Base-by-base conservation (phyloP, 306 rosid genomes). In the Vachellia collinsii region DNA sequence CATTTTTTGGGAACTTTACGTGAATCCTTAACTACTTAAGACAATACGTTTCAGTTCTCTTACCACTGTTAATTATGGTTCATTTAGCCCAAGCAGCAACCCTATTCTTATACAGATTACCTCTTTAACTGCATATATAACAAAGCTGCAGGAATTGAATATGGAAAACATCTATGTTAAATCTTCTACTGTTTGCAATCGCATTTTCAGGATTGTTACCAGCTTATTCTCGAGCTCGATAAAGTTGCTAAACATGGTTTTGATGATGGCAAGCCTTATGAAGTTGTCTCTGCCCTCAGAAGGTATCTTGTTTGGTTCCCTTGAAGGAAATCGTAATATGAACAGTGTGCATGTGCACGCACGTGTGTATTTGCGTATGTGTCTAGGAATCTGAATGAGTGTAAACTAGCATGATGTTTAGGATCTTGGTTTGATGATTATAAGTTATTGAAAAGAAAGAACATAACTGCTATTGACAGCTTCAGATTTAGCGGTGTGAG, bases 211-310 rank as follows among this genome's bases (percentile, higher is more conserved):
- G 87, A 86, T 63, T 77, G 87, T 77, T 86, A 80, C 81, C 89
- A 80, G 64, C 53, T 86, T n/a, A 86, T 83, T 67, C 83, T 86
- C 46, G 89, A 86, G 82, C 89, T 86, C 59, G 89, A 86, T 71
- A 76, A 77, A 44, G 43, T 86, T 59, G 37, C 70, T 48, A 46
- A 42, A 67, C 37, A 74, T 73, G 78, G 59, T 19, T 58, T 19
- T 64, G 77, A 34, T 0, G 78, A n/a, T 75, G 25, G 34, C 20
- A 80, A 38, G 22, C 74, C 87, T 72, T 54, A 34, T 76, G 72
- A 80, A 50, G 75, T 73, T 67, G 71, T 67, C 81, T 77, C 87
- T 6, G 85, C 89, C n/a, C 83, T 86, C 37, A 86, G 83, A 83
- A 86, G 89, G 89, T 86, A 86, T 61, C 44, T 64, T 36, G 8